Evolutionary conservation across 78 protist genomes (phyloP).

Genomic region (Dictyostelium purpureum): DNA sequence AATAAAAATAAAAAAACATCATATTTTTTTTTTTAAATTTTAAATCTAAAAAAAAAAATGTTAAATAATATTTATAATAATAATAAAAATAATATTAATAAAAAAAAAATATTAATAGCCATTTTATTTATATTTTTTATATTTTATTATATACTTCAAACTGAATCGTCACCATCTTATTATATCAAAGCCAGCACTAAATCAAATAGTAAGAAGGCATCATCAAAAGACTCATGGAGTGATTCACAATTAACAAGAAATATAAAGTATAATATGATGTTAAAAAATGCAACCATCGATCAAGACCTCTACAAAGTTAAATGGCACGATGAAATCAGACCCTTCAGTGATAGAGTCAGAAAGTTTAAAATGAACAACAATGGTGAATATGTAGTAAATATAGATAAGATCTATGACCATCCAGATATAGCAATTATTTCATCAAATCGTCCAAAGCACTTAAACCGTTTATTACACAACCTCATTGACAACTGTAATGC

Average conservation of each 20-base stretch:
- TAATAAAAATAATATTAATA: too few relatives aligned
- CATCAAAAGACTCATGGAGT: too few relatives aligned
- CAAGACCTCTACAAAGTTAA: not conserved
- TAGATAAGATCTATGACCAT: not conserved
- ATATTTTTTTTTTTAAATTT: too few relatives aligned
- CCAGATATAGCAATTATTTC: conserved; percentile 39
- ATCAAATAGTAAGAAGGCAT: too few relatives aligned
- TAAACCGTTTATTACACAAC: conserved; percentile 19
- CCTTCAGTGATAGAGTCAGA: not conserved
- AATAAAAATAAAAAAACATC: too few relatives aligned
- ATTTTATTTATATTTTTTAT: too few relatives aligned
- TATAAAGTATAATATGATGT: not conserved
- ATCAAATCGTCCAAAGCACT: conserved; percentile 38
- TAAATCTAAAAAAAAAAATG: too few relatives aligned
- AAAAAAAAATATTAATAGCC: too few relatives aligned
- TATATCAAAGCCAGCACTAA: too few relatives aligned
- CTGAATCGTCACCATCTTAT: too few relatives aligned
- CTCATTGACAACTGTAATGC: not conserved
- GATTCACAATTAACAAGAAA: not conserved
- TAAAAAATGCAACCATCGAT: conserved; percentile 5
- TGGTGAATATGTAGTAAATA: not conserved
- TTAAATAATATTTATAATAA: too few relatives aligned
- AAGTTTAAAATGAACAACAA: conserved; percentile 9
- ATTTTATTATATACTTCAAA: too few relatives aligned
- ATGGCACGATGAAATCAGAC: conserved; percentile 21